These are phyloP conservation scores for Chaetothyriales sp. DNA, from an alignment of 2,329 filamentous ascomycete genomes.

Conservation along the genomic window DNA sequence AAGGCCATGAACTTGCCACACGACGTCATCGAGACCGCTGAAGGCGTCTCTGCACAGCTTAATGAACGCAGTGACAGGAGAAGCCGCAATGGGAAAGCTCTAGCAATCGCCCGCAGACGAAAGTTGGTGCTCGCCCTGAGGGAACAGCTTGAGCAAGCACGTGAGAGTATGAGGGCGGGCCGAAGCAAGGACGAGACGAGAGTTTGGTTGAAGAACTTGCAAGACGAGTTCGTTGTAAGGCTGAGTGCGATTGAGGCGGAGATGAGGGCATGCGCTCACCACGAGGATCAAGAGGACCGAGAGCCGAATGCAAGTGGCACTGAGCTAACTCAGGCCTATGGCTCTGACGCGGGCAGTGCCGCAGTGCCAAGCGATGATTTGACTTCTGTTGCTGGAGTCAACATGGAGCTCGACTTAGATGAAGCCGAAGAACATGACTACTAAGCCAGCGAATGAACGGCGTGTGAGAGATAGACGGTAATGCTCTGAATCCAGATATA, in stretches of 20 bases:
- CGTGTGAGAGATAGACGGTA: no score
- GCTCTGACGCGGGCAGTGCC: neutral
- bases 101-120: constrained; percentile 49
- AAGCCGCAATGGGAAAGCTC: constrained; percentile 44
- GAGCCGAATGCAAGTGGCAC: neutral
- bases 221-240: constrained; percentile 57
- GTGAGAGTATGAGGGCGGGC: constrained; percentile 35
- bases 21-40: constrained; percentile 53
- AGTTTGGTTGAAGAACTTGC: constrained; percentile 52
- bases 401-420: neutral
- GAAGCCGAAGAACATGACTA: neutral
- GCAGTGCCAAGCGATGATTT: neutral
- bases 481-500: no score
- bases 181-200: constrained; percentile 52
- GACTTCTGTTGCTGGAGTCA: neutral
- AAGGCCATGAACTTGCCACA: constrained; percentile 59
- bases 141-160: constrained; percentile 58
- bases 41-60: constrained; percentile 50
- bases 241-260: constrained; percentile 54
- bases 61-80: constrained; percentile 44
- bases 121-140: constrained; percentile 61
- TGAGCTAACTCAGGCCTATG: neutral
- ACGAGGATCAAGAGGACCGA: neutral
- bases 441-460: no score
- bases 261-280: neutral